Percentiles rank a stretch among this genome's conserved stretches.
These are phyloP conservation scores for Pachysolen tannophilus DNA, from an alignment of 805 yeast species.

Conservation along the genomic window DNA sequence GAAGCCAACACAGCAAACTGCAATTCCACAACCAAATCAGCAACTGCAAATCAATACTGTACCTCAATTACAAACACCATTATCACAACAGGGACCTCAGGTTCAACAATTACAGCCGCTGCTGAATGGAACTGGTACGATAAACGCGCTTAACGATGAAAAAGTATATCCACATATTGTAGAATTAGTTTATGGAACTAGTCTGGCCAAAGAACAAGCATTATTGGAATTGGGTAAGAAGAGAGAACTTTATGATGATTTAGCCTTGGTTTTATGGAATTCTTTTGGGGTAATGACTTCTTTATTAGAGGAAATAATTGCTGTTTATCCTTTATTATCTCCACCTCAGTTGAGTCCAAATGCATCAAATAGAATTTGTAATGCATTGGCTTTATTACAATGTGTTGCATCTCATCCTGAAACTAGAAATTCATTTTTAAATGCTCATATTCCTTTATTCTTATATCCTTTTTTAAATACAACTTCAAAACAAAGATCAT, in stretches of 20 bases:
- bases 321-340: conserved; percentile 81
- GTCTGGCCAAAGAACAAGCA: conserved; percentile 72
- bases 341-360: conserved; percentile 82
- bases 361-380: conserved; percentile 90
- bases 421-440: conserved; percentile 75
- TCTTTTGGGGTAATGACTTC: conserved; percentile 96
- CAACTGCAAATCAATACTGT: background rate
- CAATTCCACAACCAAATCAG: too few relatives aligned
- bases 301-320: conserved; percentile 77
- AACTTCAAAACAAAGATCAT: conserved; percentile 83
- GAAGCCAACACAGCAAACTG: conserved; percentile 1
- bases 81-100: background rate
- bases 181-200: conserved; percentile 83
- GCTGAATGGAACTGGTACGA: conserved; percentile 9
- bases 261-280: conserved; percentile 90
- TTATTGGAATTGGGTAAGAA: conserved; percentile 86
- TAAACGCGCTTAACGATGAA: conserved; percentile 58
- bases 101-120: conserved; percentile 3
- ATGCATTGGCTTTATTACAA: conserved; percentile 88
- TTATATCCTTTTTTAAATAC: conserved; percentile 92
- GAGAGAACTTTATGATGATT: conserved; percentile 89
- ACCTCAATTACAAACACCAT: background rate
- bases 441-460: conserved; percentile 88
- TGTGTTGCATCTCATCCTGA: conserved; percentile 96
- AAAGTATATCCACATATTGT: conserved; percentile 86